Evolutionary conservation across 1,284 basidiomycete species (phyloP).

Genomic region (Apiotrichum sp.): DNA sequence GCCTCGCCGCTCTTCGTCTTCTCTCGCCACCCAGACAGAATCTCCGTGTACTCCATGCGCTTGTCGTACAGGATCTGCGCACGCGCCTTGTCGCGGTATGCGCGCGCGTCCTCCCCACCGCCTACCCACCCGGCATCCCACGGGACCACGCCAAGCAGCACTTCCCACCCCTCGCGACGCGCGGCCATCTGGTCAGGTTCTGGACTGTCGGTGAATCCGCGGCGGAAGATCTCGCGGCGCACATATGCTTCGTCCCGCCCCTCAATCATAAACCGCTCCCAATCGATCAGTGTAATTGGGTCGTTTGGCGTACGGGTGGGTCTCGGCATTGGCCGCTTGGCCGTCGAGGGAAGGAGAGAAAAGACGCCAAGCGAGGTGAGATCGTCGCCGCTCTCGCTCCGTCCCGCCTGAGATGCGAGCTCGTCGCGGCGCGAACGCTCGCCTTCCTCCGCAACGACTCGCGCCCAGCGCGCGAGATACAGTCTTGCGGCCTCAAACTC

Average conservation of each 20-base stretch:
- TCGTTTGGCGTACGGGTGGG: slow-evolving; percentile 44
- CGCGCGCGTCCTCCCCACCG: slow-evolving; percentile 20
- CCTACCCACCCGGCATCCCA: slow-evolving; percentile 59
- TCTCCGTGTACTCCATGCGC: slow-evolving; percentile 60
- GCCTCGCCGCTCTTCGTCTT: slow-evolving; percentile 28
- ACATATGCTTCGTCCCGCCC: slow-evolving; percentile 40
- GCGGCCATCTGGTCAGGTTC: slow-evolving; percentile 69
- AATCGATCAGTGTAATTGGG: slow-evolving; percentile 37
- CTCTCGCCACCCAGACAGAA: slow-evolving; percentile 68
- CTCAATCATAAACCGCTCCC: slow-evolving; percentile 35
- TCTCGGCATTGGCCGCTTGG: slow-evolving; percentile 31
- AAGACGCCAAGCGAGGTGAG: slow-evolving; percentile 82
- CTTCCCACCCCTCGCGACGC: slow-evolving; percentile 73
- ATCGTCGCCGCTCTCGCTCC: slow-evolving; percentile 42
- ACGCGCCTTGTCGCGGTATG: slow-evolving; percentile 37
- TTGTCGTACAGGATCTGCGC: slow-evolving; percentile 58
- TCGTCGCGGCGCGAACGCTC: slow-evolving; percentile 75
- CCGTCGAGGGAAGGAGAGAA: slow-evolving; percentile 57
- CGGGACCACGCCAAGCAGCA: slow-evolving; percentile 72
- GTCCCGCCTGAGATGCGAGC: slow-evolving; percentile 43
- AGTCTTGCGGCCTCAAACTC: slow-evolving; percentile 94
- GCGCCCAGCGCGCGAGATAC: slow-evolving; percentile 93
- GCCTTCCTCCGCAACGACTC: slow-evolving; percentile 86
- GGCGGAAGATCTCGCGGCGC: slow-evolving; percentile 40
- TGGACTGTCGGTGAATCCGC: slow-evolving; percentile 62